These are phyloP conservation scores for Fusarium sp. DNA, from an alignment of 2,329 filamentous ascomycete species.

Conservation along the genomic window DNA sequence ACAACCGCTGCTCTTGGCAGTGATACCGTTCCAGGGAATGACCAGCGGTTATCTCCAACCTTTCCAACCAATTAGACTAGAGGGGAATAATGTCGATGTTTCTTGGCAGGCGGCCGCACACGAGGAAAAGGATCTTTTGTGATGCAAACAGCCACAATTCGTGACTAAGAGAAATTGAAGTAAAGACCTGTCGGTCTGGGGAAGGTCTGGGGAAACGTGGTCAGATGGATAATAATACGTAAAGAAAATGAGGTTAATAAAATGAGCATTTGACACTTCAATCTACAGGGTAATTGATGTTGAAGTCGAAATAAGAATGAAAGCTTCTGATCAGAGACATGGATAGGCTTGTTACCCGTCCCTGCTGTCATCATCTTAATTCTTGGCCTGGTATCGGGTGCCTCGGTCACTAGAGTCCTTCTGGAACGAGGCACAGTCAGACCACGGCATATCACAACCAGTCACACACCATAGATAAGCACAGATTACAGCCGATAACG, in stretches of 20 bases:
- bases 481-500: slow-evolving; percentile 24
- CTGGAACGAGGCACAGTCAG: slow-evolving; percentile 26
- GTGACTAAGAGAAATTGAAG: slow-evolving; percentile 17
- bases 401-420: slow-evolving; percentile 4
- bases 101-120: slow-evolving; percentile 17
- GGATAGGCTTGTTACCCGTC: neutral
- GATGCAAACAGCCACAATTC: slow-evolving; percentile 10
- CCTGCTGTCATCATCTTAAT: slow-evolving; percentile 25
- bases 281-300: neutral
- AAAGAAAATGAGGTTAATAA: neutral
- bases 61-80: slow-evolving; percentile 4
- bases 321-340: neutral
- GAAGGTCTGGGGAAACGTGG: slow-evolving; percentile 14
- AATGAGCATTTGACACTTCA: neutral
- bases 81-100: neutral
- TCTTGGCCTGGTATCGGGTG: neutral
- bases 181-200: slow-evolving; percentile 5
- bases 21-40: slow-evolving; percentile 21
- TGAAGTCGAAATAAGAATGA: slow-evolving; percentile 13
- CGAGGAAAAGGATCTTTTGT: neutral
- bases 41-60: slow-evolving; percentile 19
- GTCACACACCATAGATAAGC: slow-evolving; percentile 4
- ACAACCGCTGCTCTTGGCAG: slow-evolving; percentile 21
- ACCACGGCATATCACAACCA: slow-evolving; percentile 4
- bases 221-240: neutral